Percentiles rank a stretch among this genome's conserved stretches.
Conservation (phyloP, 768 basidiomycete species). For the Lyophyllum atratum region DNA sequence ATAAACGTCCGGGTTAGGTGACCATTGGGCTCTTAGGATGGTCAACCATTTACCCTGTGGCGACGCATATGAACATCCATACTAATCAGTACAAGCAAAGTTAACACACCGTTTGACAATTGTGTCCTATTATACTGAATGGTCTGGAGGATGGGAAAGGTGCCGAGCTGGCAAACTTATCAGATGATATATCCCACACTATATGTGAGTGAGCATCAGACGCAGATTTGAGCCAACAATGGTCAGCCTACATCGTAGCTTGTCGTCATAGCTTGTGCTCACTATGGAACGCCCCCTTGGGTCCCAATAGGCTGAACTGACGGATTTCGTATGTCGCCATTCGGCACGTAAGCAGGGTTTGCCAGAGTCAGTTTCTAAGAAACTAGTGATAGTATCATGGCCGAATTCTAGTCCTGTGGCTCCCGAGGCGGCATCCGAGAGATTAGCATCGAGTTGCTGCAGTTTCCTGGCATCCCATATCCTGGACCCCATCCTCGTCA, state of each 20-base stretch:
- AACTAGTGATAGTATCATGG: slow-evolving; percentile 47
- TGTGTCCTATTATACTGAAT: slow-evolving; percentile 62
- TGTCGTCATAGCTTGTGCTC: slow-evolving; percentile 85
- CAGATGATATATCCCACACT: slow-evolving; percentile 79
- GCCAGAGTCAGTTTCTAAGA: slow-evolving; percentile 52
- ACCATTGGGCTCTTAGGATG: slow-evolving; percentile 77
- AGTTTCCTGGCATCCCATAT: slow-evolving; percentile 83
- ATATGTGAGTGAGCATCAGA: slow-evolving; percentile 4
- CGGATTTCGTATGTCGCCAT: slow-evolving; percentile 73
- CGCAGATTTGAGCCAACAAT: not conserved
- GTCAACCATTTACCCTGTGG: slow-evolving; percentile 81
- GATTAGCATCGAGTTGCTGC: slow-evolving; percentile 37
- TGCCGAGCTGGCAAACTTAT: slow-evolving; percentile 44
- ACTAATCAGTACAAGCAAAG: not conserved
- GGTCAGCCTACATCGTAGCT: slow-evolving; percentile 59
- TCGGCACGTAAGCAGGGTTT: slow-evolving; percentile 60
- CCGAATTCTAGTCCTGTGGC: slow-evolving; percentile 32
- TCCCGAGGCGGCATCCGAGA: slow-evolving; percentile 28
- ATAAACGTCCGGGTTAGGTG: slow-evolving; percentile 72
- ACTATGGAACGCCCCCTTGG: slow-evolving; percentile 76
- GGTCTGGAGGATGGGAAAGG: slow-evolving; percentile 67
- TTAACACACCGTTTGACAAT: slow-evolving; percentile 73
- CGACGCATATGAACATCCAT: not conserved
- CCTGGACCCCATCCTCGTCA: slow-evolving; percentile 36
- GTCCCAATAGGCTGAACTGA: slow-evolving; percentile 87